Evolutionary conservation across 202 grass and related monocot genomes (phyloP).

Genomic region (Dendrocalamus latiflorus): DNA sequence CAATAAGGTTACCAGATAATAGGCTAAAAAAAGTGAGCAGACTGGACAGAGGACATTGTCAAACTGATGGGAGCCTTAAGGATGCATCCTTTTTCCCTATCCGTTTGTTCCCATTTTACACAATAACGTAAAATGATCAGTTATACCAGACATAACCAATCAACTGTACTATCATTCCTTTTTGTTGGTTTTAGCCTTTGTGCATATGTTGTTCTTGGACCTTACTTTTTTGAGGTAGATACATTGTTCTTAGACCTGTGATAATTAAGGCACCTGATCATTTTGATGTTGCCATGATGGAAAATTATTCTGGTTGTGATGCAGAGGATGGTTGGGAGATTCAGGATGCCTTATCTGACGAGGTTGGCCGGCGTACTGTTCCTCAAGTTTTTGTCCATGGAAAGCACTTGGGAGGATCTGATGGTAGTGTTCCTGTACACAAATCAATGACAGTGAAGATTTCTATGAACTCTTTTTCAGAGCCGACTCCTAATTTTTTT

Average conservation of each 20-base stretch:
- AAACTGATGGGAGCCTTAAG: not conserved
- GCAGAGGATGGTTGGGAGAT: constrained; percentile 85
- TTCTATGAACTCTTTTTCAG: not conserved
- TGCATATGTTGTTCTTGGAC: not conserved
- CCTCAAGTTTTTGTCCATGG: constrained; percentile 89
- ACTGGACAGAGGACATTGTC: not conserved
- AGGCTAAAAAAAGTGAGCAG: not conserved
- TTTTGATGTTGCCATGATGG: not conserved
- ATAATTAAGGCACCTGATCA: not conserved
- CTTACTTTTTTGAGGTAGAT: not conserved
- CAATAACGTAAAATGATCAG: not conserved
- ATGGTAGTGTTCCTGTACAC: constrained; percentile 45
- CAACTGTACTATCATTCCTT: not conserved
- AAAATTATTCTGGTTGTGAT: constrained; percentile 15
- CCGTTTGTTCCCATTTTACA: not conserved
- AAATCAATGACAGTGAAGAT: not conserved
- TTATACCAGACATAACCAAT: not conserved
- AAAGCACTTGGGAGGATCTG: constrained; percentile 90
- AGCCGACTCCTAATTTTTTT: not conserved
- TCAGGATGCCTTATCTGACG: constrained; percentile 71
- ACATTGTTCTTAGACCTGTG: not conserved
- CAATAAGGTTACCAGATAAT: not conserved
- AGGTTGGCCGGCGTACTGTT: constrained; percentile 70
- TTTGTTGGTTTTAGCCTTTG: not conserved
- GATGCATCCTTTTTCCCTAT: not conserved